A percentile compares a stretch with the other conserved stretches of the same genome.
These are phyloP conservation scores for Teratosphaeria zuluensis DNA, from an alignment of 2,329 filamentous ascomycete genomes.

Conservation along the genomic window DNA sequence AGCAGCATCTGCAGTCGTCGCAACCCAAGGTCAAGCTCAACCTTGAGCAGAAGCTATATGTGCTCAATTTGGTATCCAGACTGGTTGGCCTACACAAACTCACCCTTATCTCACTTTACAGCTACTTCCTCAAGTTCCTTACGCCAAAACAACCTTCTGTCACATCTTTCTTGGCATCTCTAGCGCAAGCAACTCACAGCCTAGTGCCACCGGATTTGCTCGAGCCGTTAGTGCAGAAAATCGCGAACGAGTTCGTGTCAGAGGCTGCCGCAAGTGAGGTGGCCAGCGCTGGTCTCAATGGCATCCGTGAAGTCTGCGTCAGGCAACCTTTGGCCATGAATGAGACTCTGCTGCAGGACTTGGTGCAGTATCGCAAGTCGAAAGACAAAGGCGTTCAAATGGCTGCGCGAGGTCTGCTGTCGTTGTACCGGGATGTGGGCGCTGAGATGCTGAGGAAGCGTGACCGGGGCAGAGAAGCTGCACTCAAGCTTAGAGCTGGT, in stretches of 20 bases:
- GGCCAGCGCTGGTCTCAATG: conserved; percentile 81
- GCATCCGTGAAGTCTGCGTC: conserved; percentile 87
- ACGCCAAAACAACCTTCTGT: conserved; percentile 82
- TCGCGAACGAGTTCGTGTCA: conserved; percentile 96
- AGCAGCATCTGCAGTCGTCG: conserved; percentile 66
- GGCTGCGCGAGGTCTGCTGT: conserved; percentile 86
- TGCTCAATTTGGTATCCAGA: conserved; percentile 81
- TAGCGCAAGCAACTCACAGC: conserved; percentile 85
- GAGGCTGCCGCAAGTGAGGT: conserved; percentile 89
- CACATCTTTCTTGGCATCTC: conserved; percentile 82
- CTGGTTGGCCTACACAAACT: conserved; percentile 89
- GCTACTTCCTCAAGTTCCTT: conserved; percentile 85
- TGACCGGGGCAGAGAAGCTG: conserved; percentile 83
- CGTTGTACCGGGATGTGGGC: conserved; percentile 82
- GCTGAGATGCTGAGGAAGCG: conserved; percentile 81
- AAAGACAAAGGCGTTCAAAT: conserved; percentile 99
- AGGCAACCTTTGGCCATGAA: conserved; percentile 94
- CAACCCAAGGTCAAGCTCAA: conserved; percentile 76
- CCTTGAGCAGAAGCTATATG: conserved; percentile 79
- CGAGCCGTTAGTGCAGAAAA: conserved; percentile 85
- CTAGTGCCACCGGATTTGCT: conserved; percentile 86
- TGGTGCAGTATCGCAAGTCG: conserved; percentile 91
- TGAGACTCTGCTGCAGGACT: conserved; percentile 87
- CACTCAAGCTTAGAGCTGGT: conserved; percentile 68
- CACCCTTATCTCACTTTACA: conserved; percentile 82